Percentiles rank a stretch among this genome's conserved stretches.
Conservation (phyloP, 2,329 filamentous ascomycete genomes). For the Curvularia sp. region DNA sequence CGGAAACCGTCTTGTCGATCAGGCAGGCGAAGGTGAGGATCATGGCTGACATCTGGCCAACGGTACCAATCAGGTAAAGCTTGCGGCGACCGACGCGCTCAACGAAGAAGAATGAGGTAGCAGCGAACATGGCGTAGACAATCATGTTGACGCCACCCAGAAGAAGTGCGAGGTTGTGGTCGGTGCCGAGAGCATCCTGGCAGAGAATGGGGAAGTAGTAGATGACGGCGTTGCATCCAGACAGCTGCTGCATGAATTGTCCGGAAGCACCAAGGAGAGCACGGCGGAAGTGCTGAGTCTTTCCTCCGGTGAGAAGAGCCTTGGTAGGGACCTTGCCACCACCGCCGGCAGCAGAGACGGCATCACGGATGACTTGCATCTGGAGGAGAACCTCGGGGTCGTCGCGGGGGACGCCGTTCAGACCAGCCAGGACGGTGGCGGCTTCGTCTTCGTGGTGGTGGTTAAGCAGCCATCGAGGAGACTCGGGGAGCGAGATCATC, state of each 20-base stretch:
- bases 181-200: conserved; percentile 59
- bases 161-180: conserved; percentile 54
- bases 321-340: conserved; percentile 47
- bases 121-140: conserved; percentile 63
- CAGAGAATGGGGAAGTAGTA: conserved; percentile 56
- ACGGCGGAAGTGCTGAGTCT: conserved; percentile 69
- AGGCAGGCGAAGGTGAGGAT: conserved; percentile 51
- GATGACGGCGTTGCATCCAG: conserved; percentile 52
- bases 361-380: conserved; percentile 68
- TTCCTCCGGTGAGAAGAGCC: conserved; percentile 65
- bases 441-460: conserved; percentile 56
- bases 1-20: conserved; percentile 45
- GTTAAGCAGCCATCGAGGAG: conserved; percentile 43
- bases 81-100: conserved; percentile 64
- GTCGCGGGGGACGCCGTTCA: conserved; percentile 56
- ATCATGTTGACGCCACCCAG: conserved; percentile 62
- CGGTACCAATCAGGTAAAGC: conserved; percentile 53
- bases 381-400: conserved; percentile 64
- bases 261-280: conserved; percentile 65
- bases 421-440: conserved; percentile 55
- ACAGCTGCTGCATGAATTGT: conserved; percentile 67
- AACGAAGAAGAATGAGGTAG: conserved; percentile 68
- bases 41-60: conserved; percentile 61
- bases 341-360: conserved; percentile 47
- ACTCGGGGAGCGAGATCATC: conserved; percentile 48